These are phyloP conservation scores for Phymatotrichopsis omnivora DNA, from an alignment of 2,329 filamentous ascomycete species.

Conservation along the genomic window DNA sequence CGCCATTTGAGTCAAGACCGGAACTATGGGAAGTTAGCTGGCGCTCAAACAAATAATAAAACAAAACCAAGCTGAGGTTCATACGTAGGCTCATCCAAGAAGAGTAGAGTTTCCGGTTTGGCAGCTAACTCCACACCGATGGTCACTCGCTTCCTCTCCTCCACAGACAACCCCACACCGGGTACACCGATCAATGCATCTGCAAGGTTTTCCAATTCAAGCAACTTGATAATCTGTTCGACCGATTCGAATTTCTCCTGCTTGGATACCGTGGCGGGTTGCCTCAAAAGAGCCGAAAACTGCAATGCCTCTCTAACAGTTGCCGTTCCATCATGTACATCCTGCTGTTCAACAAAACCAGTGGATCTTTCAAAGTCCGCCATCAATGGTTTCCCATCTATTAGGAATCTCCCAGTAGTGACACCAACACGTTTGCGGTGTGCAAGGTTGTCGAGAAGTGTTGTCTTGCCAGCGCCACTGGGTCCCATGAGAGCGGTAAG, in stretches of 20 bases:
- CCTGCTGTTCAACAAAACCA: constrained; percentile 62
- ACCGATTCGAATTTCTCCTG: constrained; percentile 58
- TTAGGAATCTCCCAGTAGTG: constrained; percentile 58
- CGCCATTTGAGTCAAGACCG: constrained; percentile 59
- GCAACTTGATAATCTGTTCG: constrained; percentile 53
- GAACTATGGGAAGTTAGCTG: constrained; percentile 32
- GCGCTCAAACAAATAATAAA: not conserved
- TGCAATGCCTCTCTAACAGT: constrained; percentile 59
- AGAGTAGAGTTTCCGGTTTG: constrained; percentile 56
- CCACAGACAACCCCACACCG: constrained; percentile 46
- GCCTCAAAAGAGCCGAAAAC: constrained; percentile 57
- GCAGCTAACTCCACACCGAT: constrained; percentile 65
- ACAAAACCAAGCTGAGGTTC: not conserved
- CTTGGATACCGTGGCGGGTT: constrained; percentile 45
- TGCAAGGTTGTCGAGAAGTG: constrained; percentile 64
- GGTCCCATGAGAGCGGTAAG: constrained; percentile 76
- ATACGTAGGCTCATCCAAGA: constrained; percentile 61
- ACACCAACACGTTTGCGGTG: constrained; percentile 60
- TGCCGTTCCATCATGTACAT: constrained; percentile 57
- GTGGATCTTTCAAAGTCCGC: constrained; percentile 58
- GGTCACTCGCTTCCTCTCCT: constrained; percentile 61
- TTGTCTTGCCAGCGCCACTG: constrained; percentile 74
- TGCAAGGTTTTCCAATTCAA: constrained; percentile 55
- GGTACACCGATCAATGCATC: constrained; percentile 53
- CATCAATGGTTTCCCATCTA: constrained; percentile 53